Evolutionary conservation across 2,329 filamentous ascomycete species (phyloP).

Genomic region (Colletotrichum somersetense): DNA sequence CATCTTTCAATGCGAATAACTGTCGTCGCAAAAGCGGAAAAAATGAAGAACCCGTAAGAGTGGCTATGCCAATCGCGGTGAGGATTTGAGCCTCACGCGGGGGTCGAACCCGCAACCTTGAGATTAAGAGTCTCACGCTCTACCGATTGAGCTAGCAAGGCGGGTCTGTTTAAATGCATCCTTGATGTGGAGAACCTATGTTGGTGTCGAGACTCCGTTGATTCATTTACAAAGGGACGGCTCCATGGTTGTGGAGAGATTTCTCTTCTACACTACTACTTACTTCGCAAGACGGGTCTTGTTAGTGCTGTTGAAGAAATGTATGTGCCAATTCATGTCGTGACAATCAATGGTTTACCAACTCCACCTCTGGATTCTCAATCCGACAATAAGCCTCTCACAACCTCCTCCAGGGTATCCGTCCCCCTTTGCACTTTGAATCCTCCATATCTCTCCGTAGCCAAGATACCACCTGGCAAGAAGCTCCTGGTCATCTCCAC

Average conservation of each 20-base stretch:
- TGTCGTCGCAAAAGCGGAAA: neutral
- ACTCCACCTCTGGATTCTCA: neutral
- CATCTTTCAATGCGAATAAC: neutral
- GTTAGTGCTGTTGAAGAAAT: too few relatives aligned
- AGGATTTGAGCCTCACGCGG: constrained; percentile 46
- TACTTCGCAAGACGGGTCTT: too few relatives aligned
- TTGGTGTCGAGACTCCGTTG: too few relatives aligned
- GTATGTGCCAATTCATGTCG: too few relatives aligned
- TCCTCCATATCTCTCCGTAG: constrained; percentile 33
- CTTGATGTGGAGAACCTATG: too few relatives aligned
- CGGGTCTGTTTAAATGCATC: neutral
- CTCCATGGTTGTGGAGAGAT: too few relatives aligned
- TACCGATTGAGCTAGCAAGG: constrained; percentile 75
- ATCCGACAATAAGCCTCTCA: neutral
- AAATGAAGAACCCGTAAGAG: neutral
- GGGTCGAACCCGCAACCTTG: constrained; percentile 46
- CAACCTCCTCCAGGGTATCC: constrained; percentile 7
- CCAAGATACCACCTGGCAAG: constrained; percentile 46
- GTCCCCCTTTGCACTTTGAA: constrained; percentile 1
- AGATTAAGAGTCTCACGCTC: constrained; percentile 77
- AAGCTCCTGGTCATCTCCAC: constrained; percentile 41
- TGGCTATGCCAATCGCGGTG: constrained; percentile 19
- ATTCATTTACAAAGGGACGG: too few relatives aligned
- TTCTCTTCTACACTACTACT: too few relatives aligned
- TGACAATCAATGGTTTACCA: too few relatives aligned